Evolutionary conservation across 106 monocot species (phyloP).

Genomic region (Apostasia shenzhenica): DNA sequence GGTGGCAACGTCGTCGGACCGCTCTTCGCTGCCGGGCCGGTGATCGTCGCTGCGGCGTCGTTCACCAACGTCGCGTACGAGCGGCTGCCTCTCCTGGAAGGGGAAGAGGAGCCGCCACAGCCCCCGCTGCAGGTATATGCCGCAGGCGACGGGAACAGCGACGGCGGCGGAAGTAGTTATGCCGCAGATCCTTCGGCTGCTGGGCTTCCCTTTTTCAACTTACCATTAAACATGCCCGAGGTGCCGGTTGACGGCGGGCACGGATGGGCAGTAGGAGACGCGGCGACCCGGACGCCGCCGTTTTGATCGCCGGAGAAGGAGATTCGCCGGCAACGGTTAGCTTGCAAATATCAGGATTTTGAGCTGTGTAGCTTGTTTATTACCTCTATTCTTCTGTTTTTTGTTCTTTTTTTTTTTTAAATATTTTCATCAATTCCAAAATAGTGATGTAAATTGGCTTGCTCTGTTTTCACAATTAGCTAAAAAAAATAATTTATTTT

Average conservation of each 20-base stretch:
- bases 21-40: constrained; percentile 40
- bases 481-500: too few relatives aligned
- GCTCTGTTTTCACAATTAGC: too few relatives aligned
- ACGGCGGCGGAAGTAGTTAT: constrained; percentile 2
- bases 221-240: neutral
- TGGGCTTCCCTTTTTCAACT: neutral
- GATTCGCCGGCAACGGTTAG: too few relatives aligned
- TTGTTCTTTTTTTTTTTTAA: too few relatives aligned
- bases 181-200: neutral
- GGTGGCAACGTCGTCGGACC: constrained; percentile 57
- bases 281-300: neutral
- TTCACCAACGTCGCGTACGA: constrained; percentile 60
- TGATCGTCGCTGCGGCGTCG: constrained; percentile 47
- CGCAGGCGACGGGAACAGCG: constrained; percentile 5
- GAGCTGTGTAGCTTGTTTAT: too few relatives aligned
- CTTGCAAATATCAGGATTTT: too few relatives aligned
- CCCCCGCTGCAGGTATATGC: constrained; percentile 6
- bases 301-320: too few relatives aligned
- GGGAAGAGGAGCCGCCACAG: constrained; percentile 23
- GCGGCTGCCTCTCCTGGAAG: constrained; percentile 46
- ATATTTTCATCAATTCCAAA: too few relatives aligned
- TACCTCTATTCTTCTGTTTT: too few relatives aligned
- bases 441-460: too few relatives aligned
- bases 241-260: neutral
- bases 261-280: neutral